These are phyloP conservation scores for Capsicum chinense DNA, from an alignment of 257 asterid species.

Conservation along the genomic window DNA sequence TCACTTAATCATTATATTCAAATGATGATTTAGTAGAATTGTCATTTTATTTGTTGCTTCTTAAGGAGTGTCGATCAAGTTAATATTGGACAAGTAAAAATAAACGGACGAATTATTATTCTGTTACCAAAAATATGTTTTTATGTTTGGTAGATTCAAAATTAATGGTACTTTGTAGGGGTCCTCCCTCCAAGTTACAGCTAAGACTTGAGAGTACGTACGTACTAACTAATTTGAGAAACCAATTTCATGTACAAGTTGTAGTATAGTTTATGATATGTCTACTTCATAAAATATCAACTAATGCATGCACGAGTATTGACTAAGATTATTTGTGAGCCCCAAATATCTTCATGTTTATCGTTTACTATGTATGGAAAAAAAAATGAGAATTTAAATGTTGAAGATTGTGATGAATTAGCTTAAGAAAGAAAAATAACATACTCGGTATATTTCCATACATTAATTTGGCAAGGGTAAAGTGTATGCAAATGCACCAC, in stretches of 20 bases:
- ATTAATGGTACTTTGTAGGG: conserved; percentile 24
- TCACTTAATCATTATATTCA: no score
- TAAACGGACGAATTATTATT: not conserved
- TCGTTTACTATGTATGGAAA: no score
- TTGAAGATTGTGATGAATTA: no score
- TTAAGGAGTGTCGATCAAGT: no score
- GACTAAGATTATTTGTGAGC: not conserved
- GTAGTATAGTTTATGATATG: not conserved
- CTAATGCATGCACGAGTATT: not conserved
- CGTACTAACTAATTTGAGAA: not conserved
- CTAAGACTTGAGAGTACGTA: not conserved
- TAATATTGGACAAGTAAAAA: no score
- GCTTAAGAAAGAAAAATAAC: no score
- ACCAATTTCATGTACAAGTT: not conserved
- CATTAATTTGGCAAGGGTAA: no score
- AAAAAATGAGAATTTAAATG: no score
- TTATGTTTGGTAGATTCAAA: conserved; percentile 10
- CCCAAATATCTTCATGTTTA: not conserved
- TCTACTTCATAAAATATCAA: not conserved
- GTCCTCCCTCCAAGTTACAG: conserved; percentile 27
- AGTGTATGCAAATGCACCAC: no score
- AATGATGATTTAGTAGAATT: no score
- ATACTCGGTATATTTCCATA: no score
- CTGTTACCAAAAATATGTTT: not conserved
- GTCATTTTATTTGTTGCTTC: no score